Evolutionary conservation across 2,329 filamentous ascomycete genomes (phyloP).

Genomic region (Aspergillus terreus): DNA sequence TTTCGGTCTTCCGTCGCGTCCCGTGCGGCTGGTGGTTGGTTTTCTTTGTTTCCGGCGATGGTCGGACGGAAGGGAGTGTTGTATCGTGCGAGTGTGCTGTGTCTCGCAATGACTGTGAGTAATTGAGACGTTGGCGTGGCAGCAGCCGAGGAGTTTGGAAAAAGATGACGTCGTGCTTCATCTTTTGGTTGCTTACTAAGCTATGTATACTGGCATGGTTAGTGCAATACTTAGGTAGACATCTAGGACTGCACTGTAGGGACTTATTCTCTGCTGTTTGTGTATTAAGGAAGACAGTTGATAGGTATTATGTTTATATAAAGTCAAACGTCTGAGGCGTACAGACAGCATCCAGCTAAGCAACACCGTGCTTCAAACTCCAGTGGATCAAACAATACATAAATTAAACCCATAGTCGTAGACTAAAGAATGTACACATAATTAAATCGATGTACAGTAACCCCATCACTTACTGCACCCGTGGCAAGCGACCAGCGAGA

Average conservation of each 20-base stretch:
- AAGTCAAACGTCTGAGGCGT: too few species aligned
- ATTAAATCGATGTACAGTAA: constrained; percentile 3
- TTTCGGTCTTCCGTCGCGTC: not conserved
- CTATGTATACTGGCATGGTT: not conserved
- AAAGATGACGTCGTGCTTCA: not conserved
- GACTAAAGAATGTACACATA: constrained; percentile 3
- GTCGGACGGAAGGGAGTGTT: not conserved
- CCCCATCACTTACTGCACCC: constrained; percentile 17
- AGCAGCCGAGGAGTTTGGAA: not conserved
- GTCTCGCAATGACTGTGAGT: not conserved
- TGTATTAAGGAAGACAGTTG: too few species aligned
- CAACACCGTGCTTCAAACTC: too few species aligned
- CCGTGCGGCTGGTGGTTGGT: not conserved
- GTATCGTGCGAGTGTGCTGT: too few species aligned
- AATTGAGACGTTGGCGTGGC: not conserved
- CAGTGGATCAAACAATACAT: too few species aligned
- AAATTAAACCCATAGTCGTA: too few species aligned
- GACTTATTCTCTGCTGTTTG: too few species aligned
- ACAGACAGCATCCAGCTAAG: too few species aligned
- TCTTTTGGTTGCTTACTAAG: not conserved
- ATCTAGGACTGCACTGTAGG: not conserved
- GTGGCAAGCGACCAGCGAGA: constrained; percentile 39
- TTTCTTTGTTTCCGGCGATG: not conserved
- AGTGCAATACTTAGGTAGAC: not conserved
- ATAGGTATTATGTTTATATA: too few species aligned